phyloP scores from a whole-genome alignment of 257 asterid species.

The Agastache rugosa region DNA sequence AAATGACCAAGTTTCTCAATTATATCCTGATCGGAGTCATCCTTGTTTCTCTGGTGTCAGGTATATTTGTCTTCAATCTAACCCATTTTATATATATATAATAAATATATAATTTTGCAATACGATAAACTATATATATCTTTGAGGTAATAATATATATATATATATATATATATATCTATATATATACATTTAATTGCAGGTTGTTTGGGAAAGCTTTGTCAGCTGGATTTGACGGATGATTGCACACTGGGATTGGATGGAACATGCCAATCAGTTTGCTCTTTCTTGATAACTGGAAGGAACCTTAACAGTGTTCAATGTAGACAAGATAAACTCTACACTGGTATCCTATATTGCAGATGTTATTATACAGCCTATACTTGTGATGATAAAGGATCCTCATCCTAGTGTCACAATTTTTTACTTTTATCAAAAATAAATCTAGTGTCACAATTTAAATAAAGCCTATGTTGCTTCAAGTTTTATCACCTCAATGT shows the following conservation, averaged over 20 bases:
- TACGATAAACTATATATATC: too few relatives aligned
- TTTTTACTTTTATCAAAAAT: too few relatives aligned
- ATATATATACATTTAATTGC: too few relatives aligned
- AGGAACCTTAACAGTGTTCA: background rate
- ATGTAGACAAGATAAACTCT: background rate
- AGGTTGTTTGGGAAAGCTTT: background rate
- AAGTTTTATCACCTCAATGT: too few relatives aligned
- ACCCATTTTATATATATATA: too few relatives aligned
- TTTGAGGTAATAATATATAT: too few relatives aligned
- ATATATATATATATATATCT: too few relatives aligned
- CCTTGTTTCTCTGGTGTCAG: background rate
- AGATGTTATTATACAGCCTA: background rate
- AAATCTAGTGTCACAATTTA: background rate
- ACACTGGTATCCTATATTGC: background rate
- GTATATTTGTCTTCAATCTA: background rate
- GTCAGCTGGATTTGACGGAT: background rate
- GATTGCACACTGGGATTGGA: background rate
- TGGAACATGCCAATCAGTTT: background rate
- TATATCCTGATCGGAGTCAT: background rate
- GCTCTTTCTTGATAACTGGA: background rate
- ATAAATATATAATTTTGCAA: too few relatives aligned
- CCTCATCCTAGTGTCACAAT: too few relatives aligned
- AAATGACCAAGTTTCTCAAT: background rate
- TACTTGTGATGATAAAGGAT: background rate
- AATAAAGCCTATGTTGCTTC: too few relatives aligned